Base-by-base conservation (phyloP, 1,284 basidiomycete genomes). In the Polyporus tsugae region DNA sequence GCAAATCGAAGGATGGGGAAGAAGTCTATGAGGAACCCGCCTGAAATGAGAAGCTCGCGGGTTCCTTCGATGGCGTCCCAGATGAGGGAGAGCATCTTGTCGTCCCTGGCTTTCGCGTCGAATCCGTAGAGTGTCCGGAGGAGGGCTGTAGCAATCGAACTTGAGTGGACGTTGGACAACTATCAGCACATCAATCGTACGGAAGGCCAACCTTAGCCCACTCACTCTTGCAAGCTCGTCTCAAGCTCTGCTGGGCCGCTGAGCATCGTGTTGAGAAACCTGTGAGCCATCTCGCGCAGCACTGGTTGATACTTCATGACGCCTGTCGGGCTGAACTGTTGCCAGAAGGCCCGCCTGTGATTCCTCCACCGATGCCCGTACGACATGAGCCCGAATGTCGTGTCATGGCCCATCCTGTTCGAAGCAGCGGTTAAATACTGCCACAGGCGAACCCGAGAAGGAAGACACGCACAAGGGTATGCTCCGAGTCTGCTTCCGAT, bases 121-220 rank as follows among this genome's bases (percentile, higher is more conserved):
- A 67, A 57, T 9, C 71, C 74, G 36, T 72, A 75, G 15, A 64
- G 60, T 5, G 70, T 58, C 22, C 62, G 63, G 29, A 73, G 29
- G 2, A 72, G 64, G 9, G 64, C 52, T 33, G 55, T 46, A 2
- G 64, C 62, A 0, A 67, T 53, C 13, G 60, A 64, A 6, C 67
- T 66, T 9, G 11, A 42, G 38, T n/a, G 39, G 13, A n/a, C 19
- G n/a, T 10, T 17, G 9, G n/a, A 60, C 19, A 42, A 17, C 9
- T 11, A 19, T 19, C 17, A 29, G 52, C 6, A 19, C 25, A 13
- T 22, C 29, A 29, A 17, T 10, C 17, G n/a, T 15, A 38, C 19
- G 29, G 29, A 29, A 29, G 29, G 29, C 36, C 7, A 29, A 9
- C 13, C 6, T 6, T 60, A n/a, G 29, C 2, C 1, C 39, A n/a